Conservation (phyloP, 1,284 basidiomycete species). For the Exobasidium cylindrosporum region DNA sequence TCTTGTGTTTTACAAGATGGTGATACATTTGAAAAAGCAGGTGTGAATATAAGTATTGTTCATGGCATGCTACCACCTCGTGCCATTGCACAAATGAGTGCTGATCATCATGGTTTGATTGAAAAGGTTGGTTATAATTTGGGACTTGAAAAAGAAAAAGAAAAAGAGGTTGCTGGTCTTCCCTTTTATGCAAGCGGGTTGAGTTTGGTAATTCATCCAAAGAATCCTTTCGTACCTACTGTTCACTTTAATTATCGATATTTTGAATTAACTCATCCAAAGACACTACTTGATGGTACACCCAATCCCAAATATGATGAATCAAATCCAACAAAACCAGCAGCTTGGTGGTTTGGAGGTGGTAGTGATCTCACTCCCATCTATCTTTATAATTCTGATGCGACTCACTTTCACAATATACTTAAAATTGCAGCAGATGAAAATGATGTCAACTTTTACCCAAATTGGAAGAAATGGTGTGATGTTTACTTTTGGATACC, state of each 20-base stretch:
- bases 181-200: slow-evolving; percentile 94
- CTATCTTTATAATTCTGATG: slow-evolving; percentile 86
- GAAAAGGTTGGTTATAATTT: slow-evolving; percentile 45
- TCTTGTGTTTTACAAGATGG: slow-evolving; percentile 82
- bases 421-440: slow-evolving; percentile 74
- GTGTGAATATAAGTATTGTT: slow-evolving; percentile 91
- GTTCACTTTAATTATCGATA: slow-evolving; percentile 96
- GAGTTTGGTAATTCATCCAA: slow-evolving; percentile 86
- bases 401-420: slow-evolving; percentile 77
- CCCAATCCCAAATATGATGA: slow-evolving; percentile 48
- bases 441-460: slow-evolving; percentile 71
- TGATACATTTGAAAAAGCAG: slow-evolving; percentile 84
- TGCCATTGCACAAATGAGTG: slow-evolving; percentile 89
- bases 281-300: slow-evolving; percentile 48
- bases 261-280: slow-evolving; percentile 67
- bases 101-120: slow-evolving; percentile 70
- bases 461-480: slow-evolving; percentile 89
- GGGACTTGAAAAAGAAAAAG: slow-evolving; percentile 59
- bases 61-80: slow-evolving; percentile 81
- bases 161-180: slow-evolving; percentile 65
- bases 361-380: slow-evolving; percentile 94
- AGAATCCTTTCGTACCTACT: slow-evolving; percentile 74
- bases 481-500: slow-evolving; percentile 94
- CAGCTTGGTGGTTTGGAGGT: slow-evolving; percentile 99
- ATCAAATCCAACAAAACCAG: slow-evolving; percentile 58